Base-by-base conservation (phyloP, 148 eudicot genomes). In the Chenopodium quinoa region DNA sequence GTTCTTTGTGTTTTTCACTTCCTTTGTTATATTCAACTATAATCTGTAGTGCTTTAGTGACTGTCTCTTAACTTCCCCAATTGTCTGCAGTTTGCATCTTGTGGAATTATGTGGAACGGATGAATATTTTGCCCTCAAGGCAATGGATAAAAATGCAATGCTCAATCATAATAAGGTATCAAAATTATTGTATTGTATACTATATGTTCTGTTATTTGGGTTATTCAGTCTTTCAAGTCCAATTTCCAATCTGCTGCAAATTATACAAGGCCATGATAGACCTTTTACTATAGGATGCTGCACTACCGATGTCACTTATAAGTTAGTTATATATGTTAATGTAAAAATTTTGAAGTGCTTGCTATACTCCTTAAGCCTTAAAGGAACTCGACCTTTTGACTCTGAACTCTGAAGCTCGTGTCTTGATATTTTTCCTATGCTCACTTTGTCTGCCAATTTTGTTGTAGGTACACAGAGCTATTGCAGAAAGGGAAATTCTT, bases 111-210 rank as follows among this genome's bases (percentile, higher is more conserved):
- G 87, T 73, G 97, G 91, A 81, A 92, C 99, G 4, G 94, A 91
- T 34, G 90, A 91, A 83, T 82, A 37, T 75, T 97, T 92, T 84
- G 99, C 99, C 27, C 91, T 97, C 98, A 97, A 97, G 87, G 92
- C 98, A 60, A 94, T 97, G 99, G 98, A 97, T 84, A 97, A 97
- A 84, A 86, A 82, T 83, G 78, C 90, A 12, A 94, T 97, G 99
- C 92, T 97, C 47, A 97, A 94, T 78, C 90, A 97, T 65, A 97
- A 97, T 89, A 97, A 97, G 97, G 98, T 91, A 87, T 48, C 60
- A 65, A 31, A 80, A 71, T 56, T 44, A 31, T 29, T 62, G 19
- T 70, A 20, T 14, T 9, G 37, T 54, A 29, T 20, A 68, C 25
- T 60, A 1, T 27, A 19, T 68, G 77, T 40, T 73, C 77, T 44